Evolutionary conservation across 2,329 filamentous ascomycete species (phyloP), one percentile per base, ranked within the genome.

Genomic region (Talaromyces sp.): DNA sequence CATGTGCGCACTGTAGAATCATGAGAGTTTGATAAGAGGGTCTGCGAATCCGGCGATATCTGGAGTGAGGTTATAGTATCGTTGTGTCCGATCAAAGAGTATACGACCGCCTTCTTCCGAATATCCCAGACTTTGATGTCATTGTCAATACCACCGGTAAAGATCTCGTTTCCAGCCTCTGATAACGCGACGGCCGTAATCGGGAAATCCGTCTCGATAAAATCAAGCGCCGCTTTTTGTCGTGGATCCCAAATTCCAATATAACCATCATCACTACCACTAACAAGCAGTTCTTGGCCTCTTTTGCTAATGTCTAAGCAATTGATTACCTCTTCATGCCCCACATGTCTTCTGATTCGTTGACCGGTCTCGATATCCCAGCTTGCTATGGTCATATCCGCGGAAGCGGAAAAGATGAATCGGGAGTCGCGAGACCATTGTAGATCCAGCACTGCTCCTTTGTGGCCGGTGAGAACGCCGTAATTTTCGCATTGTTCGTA

Each of bases 51-150:
- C 0, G 95, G 94, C 2, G 94, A 97, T n/a, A 98, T 87, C 62
- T 90, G 85, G 56, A 99, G 83, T 13, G 93, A 96, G 3, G 93
- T 96, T 68, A 99, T 84, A 0, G 94, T 98, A 75, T 99, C 95
- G 62, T 88, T 90, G 76, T 99, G 95, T 0, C 95, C 95, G 13
- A 90, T 79, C 84, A 99, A 89, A 1, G 90, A 90, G 78, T 98
- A 97, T 6, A 92, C 88, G 2, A 96, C 86, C 7, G 90, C 86
- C 78, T 96, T 93, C 82, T 97, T 98, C 70, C 95, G 88, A 73
- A 98, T 81, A 78, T 99, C 95, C 94, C 95, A 99, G 22, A 96
- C 93, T 72, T 93, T 92, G 76, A 99, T 96, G 71, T 96, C 93
- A 74, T 98, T 97, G 80, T 98, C 95, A 70, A 99, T 97, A 24